A percentile compares a stretch with the other conserved stretches of the same genome.
These are phyloP conservation scores for Furcasterigmium furcatum DNA, from an alignment of 2,329 filamentous ascomycete genomes.

Conservation along the genomic window DNA sequence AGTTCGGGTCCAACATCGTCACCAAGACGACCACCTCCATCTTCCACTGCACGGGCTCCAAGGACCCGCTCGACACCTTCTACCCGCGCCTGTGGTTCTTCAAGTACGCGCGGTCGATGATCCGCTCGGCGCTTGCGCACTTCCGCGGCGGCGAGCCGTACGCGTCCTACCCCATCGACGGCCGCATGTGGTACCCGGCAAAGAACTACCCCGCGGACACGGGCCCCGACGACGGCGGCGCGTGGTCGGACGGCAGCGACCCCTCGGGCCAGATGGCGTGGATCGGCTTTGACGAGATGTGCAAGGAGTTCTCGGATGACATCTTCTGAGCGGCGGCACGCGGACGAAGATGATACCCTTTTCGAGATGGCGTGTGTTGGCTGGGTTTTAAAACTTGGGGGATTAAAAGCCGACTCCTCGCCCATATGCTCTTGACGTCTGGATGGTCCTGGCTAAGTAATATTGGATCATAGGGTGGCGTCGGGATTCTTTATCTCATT, in stretches of 20 bases:
- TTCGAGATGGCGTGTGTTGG: background rate
- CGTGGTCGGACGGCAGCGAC: conserved; percentile 13
- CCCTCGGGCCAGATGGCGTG: conserved; percentile 8
- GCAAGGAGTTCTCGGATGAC: conserved; percentile 8
- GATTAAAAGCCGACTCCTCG: too few relatives aligned
- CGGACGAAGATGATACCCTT: background rate
- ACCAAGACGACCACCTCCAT: conserved; percentile 31
- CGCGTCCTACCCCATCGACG: conserved; percentile 22
- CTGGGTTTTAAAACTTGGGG: too few relatives aligned
- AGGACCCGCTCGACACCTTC: conserved; percentile 24
- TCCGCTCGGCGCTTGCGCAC: conserved; percentile 20
- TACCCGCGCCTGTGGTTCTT: conserved; percentile 35
- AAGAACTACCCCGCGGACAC: conserved; percentile 8
- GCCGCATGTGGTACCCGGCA: conserved; percentile 22
- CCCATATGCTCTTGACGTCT: too few relatives aligned
- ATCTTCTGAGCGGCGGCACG: conserved; percentile 3
- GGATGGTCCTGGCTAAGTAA: too few relatives aligned
- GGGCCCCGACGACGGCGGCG: conserved; percentile 9
- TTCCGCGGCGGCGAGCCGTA: conserved; percentile 18
- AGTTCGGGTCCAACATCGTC: conserved; percentile 31
- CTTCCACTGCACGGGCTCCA: conserved; percentile 35
- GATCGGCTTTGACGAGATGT: conserved; percentile 11
- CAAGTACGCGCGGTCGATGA: conserved; percentile 24
- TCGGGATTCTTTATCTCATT: too few relatives aligned
- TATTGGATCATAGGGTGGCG: too few relatives aligned